These are phyloP conservation scores for Pestalotiopsis sp. DNA, from an alignment of 2,329 filamentous ascomycete species.

Conservation along the genomic window DNA sequence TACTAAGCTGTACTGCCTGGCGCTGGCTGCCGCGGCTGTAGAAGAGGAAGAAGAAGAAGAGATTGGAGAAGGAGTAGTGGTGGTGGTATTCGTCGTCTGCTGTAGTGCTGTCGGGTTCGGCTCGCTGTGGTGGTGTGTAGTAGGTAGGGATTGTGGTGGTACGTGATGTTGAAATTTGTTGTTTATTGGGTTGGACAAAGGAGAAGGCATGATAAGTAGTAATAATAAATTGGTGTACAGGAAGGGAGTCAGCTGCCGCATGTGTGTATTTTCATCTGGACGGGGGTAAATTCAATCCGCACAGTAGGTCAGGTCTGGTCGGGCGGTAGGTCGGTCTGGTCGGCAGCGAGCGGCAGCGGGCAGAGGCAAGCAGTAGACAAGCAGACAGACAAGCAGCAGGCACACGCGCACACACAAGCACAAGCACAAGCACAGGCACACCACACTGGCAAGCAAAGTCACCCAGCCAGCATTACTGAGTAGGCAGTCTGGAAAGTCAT, in stretches of 20 bases:
- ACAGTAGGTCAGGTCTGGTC: not conserved
- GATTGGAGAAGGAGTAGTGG: not conserved
- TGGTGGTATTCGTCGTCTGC: conserved; percentile 2
- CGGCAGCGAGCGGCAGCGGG: too few relatives aligned
- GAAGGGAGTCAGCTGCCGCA: not conserved
- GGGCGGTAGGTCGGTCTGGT: too few relatives aligned
- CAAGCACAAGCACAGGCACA: too few relatives aligned
- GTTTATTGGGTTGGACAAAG: conserved; percentile 15
- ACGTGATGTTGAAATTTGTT: conserved; percentile 1
- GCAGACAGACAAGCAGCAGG: too few relatives aligned
- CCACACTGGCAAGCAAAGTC: too few relatives aligned
- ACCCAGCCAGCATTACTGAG: not conserved
- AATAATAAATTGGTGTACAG: not conserved
- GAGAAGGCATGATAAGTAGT: conserved; percentile 14
- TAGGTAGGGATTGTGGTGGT: not conserved
- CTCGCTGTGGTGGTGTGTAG: not conserved
- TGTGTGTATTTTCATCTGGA: not conserved
- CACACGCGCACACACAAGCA: too few relatives aligned
- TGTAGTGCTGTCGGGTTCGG: not conserved
- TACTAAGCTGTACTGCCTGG: not conserved
- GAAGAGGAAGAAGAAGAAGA: not conserved
- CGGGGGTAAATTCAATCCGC: conserved; percentile 1
- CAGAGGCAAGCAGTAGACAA: too few relatives aligned
- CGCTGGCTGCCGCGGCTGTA: not conserved
- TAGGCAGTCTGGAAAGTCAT: not conserved